A percentile compares a stretch with the other conserved stretches of the same genome.
These are phyloP conservation scores for Fusarium sp. DNA, from an alignment of 2,329 filamentous ascomycete species.

Conservation along the genomic window DNA sequence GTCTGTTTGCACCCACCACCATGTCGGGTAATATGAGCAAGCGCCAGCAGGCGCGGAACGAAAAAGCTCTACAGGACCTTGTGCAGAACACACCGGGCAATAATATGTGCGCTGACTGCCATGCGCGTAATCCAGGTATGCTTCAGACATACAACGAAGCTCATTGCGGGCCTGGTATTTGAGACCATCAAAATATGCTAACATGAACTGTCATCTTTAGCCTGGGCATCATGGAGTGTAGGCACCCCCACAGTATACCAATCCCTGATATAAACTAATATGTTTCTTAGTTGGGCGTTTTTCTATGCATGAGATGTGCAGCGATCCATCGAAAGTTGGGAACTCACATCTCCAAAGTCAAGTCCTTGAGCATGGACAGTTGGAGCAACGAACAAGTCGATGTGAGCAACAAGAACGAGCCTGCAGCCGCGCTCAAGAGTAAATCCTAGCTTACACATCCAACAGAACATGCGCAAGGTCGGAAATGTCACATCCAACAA, in stretches of 20 bases:
- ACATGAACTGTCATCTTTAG: conserved; percentile 57
- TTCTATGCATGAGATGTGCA: conserved; percentile 97
- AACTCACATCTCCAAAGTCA: conserved; percentile 98
- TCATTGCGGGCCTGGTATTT: background rate
- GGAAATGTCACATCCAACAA: conserved; percentile 90
- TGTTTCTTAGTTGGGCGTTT: conserved; percentile 80
- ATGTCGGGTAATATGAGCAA: conserved; percentile 88
- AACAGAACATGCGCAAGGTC: conserved; percentile 90
- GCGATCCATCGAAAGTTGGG: conserved; percentile 95
- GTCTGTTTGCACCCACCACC: conserved; percentile 20
- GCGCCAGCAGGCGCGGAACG: conserved; percentile 97
- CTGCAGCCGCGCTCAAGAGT: background rate
- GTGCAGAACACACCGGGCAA: conserved; percentile 87
- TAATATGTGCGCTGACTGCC: conserved; percentile 93
- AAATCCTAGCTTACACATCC: conserved; percentile 29
- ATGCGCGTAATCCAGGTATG: conserved; percentile 89
- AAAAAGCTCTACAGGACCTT: conserved; percentile 89
- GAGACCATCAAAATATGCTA: conserved; percentile 37
- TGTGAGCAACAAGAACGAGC: conserved; percentile 62
- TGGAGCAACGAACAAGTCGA: conserved; percentile 98
- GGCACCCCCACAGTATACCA: conserved; percentile 49
- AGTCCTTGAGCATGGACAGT: conserved; percentile 97
- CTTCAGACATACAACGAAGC: conserved; percentile 26
- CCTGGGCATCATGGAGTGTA: conserved; percentile 98
- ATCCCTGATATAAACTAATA: conserved; percentile 31